phyloP scores from a whole-genome alignment of 2,329 filamentous ascomycete species.

The Sphaerulina musiva region DNA sequence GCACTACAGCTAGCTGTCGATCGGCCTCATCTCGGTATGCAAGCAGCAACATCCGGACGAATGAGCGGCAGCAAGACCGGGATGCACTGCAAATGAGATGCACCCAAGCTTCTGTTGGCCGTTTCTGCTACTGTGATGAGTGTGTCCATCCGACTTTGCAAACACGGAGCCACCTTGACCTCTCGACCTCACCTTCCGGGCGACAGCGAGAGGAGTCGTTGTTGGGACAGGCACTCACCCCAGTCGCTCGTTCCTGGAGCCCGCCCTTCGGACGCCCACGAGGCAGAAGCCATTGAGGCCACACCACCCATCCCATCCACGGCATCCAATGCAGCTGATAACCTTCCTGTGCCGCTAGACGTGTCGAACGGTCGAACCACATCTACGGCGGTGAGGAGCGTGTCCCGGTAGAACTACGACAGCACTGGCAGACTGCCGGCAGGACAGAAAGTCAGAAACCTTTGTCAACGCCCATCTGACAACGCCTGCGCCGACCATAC shows the following conservation, averaged over 20 bases:
- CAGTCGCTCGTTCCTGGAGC: constrained; percentile 6
- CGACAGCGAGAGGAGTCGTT: neutral
- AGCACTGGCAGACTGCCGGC: too few species aligned
- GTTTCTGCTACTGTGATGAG: neutral
- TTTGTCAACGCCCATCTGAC: neutral
- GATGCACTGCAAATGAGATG: constrained; percentile 5
- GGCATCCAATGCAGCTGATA: constrained; percentile 5
- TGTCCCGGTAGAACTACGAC: too few species aligned
- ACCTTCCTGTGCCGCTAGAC: neutral
- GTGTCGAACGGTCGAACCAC: constrained; percentile 10
- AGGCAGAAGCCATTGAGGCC: too few species aligned
- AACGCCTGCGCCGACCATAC: neutral
- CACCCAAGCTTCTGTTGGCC: neutral
- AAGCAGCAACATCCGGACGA: neutral
- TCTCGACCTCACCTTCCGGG: constrained; percentile 1
- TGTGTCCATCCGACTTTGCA: neutral
- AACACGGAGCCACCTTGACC: neutral
- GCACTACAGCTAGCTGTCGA: neutral
- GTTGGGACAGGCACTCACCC: neutral
- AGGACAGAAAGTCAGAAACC: too few species aligned
- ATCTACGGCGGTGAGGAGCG: constrained; percentile 4
- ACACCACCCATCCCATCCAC: neutral
- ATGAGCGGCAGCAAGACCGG: neutral
- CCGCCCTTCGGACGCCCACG: neutral
- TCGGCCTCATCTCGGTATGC: neutral